These are phyloP conservation scores for Dipteronia sinensis DNA, from an alignment of 345 rosid species.

Conservation along the genomic window DNA sequence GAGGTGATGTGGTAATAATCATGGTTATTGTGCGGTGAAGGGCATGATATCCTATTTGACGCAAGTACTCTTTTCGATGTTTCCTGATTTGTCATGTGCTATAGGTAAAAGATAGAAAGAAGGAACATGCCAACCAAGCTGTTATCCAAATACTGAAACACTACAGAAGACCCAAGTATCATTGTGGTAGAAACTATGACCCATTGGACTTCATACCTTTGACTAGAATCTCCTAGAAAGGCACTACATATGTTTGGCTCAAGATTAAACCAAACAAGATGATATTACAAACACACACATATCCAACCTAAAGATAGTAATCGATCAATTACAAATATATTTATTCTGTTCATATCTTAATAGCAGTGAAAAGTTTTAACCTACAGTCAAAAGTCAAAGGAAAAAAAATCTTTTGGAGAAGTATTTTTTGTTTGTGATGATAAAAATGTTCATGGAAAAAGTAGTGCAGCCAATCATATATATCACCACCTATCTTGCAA, in stretches of 20 bases:
- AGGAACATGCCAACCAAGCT: not conserved
- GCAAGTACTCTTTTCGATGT: not conserved
- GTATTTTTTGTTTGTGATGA: not conserved
- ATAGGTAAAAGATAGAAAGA: not conserved
- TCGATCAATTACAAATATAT: not conserved
- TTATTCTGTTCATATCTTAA: not conserved
- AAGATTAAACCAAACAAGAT: not conserved
- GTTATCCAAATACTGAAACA: conserved; percentile 5
- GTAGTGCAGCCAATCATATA: not conserved
- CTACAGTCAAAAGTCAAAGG: not conserved
- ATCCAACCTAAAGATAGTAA: not conserved
- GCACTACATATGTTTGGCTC: not conserved
- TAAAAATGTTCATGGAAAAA: not conserved
- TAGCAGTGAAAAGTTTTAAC: not conserved
- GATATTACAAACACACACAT: not conserved
- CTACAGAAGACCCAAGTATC: not conserved
- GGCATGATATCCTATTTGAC: not conserved
- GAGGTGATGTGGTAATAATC: not conserved
- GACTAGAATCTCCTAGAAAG: not conserved
- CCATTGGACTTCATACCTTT: not conserved
- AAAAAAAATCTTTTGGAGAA: not conserved
- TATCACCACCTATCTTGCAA: not conserved
- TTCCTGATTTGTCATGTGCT: not conserved
- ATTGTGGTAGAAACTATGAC: not conserved
- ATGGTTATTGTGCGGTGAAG: not conserved